phyloP scores from a whole-genome alignment of 2,329 filamentous ascomycete species.

The Cladorrhinum sp. region DNA sequence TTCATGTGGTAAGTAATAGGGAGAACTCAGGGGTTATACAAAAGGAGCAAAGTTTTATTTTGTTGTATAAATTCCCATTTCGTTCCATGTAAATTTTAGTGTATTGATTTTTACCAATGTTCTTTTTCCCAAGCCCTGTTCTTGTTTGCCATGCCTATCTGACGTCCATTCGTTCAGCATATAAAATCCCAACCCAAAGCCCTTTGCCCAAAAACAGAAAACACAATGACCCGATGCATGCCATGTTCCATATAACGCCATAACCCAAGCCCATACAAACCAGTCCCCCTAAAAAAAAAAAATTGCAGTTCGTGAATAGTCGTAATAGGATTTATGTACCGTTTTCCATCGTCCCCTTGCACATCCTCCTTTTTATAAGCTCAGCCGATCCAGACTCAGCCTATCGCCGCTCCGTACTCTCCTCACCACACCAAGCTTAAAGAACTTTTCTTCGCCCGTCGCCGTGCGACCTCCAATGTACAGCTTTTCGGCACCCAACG shows the following conservation, averaged over 20 bases:
- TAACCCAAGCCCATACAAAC: background rate
- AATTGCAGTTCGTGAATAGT: background rate
- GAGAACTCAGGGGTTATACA: no score
- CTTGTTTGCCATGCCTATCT: background rate
- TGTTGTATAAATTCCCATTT: no score
- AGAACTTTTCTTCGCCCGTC: conserved; percentile 74
- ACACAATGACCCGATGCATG: background rate
- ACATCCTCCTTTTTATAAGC: conserved; percentile 51
- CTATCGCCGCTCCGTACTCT: conserved; percentile 71
- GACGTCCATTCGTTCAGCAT: background rate
- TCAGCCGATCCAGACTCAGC: conserved; percentile 70
- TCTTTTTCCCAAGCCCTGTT: background rate
- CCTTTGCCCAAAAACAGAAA: background rate
- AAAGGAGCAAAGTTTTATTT: no score
- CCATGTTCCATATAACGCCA: background rate
- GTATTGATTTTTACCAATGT: background rate
- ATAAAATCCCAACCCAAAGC: background rate
- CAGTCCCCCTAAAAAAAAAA: background rate
- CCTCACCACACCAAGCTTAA: conserved; percentile 74
- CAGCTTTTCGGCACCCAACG: conserved; percentile 71
- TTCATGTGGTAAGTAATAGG: conserved; percentile 72
- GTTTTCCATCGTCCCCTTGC: background rate
- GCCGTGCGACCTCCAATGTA: conserved; percentile 77
- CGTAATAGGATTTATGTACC: background rate
- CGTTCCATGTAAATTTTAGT: no score